Base-by-base conservation (phyloP, 2,329 filamentous ascomycete species). In the Xylariaceae sp. region DNA sequence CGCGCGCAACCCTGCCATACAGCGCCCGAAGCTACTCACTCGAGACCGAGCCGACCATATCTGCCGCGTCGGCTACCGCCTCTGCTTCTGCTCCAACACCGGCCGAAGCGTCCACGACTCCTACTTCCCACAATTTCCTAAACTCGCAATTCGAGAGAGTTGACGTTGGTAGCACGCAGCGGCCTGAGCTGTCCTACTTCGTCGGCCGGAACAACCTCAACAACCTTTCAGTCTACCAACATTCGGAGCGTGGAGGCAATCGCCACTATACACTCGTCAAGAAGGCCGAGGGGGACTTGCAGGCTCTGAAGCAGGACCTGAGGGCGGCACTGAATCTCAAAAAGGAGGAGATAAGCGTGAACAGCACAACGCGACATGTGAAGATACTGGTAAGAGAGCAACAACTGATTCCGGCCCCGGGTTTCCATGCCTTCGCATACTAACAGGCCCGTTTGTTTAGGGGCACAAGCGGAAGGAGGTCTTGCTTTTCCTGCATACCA, bases 181-280 rank as follows among this genome's bases (percentile, higher is more conserved):
- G 47, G 47, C 38, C 13, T 61, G 57, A 66, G 31, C 57, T 75
- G 19, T 71, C 75, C 9, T 94, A 88, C 65, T 71, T 79, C 49
- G 71, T 96, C 44, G 67, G 68, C 32, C 80, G 87, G 41, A 90
- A 86, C 3, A 63, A 68, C 1, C 80, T 75, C 23, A 74, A 77
- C 30, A 77, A 86, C 45, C 65, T 92, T 3, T 78, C 86, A 16
- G 73, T 96, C 28, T 98, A 96, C 63, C 67, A 78, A 12, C 68
- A 77, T 45, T 66, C 63, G 44, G 89, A 85, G 64, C 70, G 77
- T 10, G 87, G 87, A 33, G 85, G 86, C 11, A 92, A 84, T 44
- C 69, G 79, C 53, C 75, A 78, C 49, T 61, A 83, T 50, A 93
- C 90, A 5, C 60, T 76, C 36, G 63, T 98, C 36, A 83, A 87